Evolutionary conservation across 2,329 filamentous ascomycete species (phyloP), one percentile per base, ranked within the genome.

Genomic region (Diplocarpon rosae): DNA sequence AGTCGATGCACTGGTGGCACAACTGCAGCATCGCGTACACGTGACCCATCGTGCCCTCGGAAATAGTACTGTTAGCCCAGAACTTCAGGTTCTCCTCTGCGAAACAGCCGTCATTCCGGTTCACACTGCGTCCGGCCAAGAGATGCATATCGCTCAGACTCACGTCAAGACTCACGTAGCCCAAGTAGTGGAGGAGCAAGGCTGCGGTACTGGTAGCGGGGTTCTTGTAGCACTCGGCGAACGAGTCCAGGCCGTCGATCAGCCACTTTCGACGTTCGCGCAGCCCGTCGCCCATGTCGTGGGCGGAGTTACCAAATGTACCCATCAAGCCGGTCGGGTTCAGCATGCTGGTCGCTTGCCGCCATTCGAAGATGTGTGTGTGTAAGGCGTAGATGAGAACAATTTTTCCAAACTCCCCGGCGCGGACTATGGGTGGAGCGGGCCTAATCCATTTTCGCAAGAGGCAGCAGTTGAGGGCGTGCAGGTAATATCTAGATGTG

Each of bases 291-390:
- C 56, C 57, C 16, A 59, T 55, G 15, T 56, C 52, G 9, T 54
- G 48, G 12, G 52, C 53, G 1, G 50, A 50, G 28, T 54, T 55
- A 3, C 53, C 51, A 12, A 55, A 51, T 1, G 53, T 51, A 2
- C 56, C 57, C 45, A 54, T 54, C 1, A 59, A 39, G 8, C 56
- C 57, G 0, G 57, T 59, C 0, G 57, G 57, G 31, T 58, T 58
- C 24, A 58, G 48, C 57, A 59, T 59, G 2, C 41, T 50, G 5
- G 55, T 56, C 10, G 51, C 45, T 45, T 55, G 51, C 1, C 57
- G 53, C 57, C 57, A 59, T 39, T 59, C 57, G 35, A 58, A 59
- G 20, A 59, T 56, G 28, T 57, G 56, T 1, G 55, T 56, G 37
- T 58, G 57, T 1, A 59, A 45, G 3, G 56, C 55, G 33, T 59